phyloP scores from a whole-genome alignment of 106 monocot species.

The Posidonia australis region DNA sequence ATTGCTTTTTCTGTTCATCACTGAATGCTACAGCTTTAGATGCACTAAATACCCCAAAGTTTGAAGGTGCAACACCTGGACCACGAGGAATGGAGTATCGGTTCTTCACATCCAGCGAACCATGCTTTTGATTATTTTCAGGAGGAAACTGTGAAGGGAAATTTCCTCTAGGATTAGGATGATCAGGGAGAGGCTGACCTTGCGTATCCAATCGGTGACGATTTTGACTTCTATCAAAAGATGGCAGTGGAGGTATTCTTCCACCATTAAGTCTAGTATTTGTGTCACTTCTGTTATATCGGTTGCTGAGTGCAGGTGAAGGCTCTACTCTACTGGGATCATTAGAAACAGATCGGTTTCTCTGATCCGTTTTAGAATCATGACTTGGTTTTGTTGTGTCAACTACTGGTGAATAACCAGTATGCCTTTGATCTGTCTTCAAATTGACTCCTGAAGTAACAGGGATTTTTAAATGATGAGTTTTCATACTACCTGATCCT shows the following conservation, averaged over 20 bases:
- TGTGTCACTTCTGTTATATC: conserved; percentile 6
- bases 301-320: not conserved
- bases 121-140: not conserved
- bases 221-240: conserved; percentile 1
- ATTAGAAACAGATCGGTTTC: not conserved
- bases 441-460: not conserved
- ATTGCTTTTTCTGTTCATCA: not conserved
- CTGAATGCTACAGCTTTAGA: not conserved
- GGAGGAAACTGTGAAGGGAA: not conserved
- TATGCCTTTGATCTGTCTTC: not conserved
- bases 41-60: not conserved
- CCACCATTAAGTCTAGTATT: not conserved
- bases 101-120: too few species aligned
- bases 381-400: not conserved
- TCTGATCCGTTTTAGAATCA: not conserved
- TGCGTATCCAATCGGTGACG: not conserved
- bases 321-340: not conserved
- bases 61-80: not conserved
- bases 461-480: not conserved
- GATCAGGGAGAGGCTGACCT: not conserved
- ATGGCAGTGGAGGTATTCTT: conserved; percentile 1
- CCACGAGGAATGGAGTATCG: not conserved
- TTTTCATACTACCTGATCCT: not conserved
- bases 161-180: not conserved
- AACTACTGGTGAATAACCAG: not conserved